phyloP scores from a whole-genome alignment of 1,284 basidiomycete genomes.

The Trametes versicolor region DNA sequence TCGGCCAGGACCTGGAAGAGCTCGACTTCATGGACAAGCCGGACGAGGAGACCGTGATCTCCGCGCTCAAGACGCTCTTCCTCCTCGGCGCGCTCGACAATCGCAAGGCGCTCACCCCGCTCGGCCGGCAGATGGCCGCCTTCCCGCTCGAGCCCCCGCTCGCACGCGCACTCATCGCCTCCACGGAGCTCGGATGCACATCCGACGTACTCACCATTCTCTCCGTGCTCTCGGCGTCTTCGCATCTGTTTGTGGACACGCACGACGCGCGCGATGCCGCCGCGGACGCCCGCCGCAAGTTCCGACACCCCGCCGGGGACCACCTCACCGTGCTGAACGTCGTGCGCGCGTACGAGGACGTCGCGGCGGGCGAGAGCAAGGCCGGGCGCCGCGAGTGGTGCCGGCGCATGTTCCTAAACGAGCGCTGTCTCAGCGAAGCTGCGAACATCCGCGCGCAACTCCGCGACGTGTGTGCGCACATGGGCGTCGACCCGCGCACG shows the following conservation, averaged over 20 bases:
- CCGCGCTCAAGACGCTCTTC: conserved; percentile 80
- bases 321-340: conserved; percentile 91
- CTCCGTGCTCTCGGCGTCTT: conserved; percentile 80
- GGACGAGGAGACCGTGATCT: conserved; percentile 69
- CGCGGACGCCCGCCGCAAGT: conserved; percentile 76
- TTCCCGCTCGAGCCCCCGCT: conserved; percentile 90
- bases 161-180: conserved; percentile 80
- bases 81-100: conserved; percentile 80
- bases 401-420: conserved; percentile 84
- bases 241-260: conserved; percentile 78
- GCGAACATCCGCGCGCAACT: conserved; percentile 87
- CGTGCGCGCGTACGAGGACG: conserved; percentile 81
- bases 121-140: conserved; percentile 82
- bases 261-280: conserved; percentile 78
- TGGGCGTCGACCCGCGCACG: conserved; percentile 67
- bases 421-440: conserved; percentile 87
- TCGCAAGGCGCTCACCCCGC: conserved; percentile 67
- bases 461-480: conserved; percentile 67
- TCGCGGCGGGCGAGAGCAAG: conserved; percentile 57
- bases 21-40: conserved; percentile 91
- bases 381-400: conserved; percentile 80
- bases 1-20: conserved; percentile 80
- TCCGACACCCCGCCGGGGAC: conserved; percentile 88
- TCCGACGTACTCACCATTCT: conserved; percentile 83
- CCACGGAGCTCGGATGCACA: conserved; percentile 75